These are phyloP conservation scores for Mycena sanguinolenta DNA, from an alignment of 768 basidiomycete genomes.

Conservation along the genomic window DNA sequence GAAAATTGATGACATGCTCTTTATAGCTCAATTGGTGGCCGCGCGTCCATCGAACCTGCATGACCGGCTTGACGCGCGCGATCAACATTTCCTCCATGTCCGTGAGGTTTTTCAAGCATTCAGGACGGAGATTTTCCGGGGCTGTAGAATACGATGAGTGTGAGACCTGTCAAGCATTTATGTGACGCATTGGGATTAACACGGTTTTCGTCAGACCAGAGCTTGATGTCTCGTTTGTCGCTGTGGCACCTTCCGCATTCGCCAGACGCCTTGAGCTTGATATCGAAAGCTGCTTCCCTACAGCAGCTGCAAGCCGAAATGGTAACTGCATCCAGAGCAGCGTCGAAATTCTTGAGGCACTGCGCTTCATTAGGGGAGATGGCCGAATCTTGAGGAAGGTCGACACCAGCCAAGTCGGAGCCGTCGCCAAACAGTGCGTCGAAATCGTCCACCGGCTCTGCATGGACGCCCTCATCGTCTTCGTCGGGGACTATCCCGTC, in stretches of 20 bases:
- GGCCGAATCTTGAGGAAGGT: slow-evolving; percentile 10
- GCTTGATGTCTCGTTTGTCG: neutral
- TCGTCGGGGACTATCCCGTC: neutral
- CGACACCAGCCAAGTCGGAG: neutral
- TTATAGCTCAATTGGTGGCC: slow-evolving; percentile 32
- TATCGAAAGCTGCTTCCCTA: slow-evolving; percentile 8
- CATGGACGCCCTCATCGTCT: slow-evolving; percentile 15
- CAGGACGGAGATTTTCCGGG: neutral
- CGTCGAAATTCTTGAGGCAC: neutral
- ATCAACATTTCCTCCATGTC: slow-evolving; percentile 32
- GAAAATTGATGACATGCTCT: slow-evolving; percentile 30
- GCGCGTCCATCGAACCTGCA: slow-evolving; percentile 33
- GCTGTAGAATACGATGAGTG: neutral
- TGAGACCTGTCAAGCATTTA: neutral
- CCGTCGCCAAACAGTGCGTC: slow-evolving; percentile 5
- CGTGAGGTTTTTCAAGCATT: slow-evolving; percentile 19
- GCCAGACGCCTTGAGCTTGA: neutral
- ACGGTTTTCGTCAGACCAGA: slow-evolving; percentile 17
- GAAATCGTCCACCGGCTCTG: slow-evolving; percentile 8
- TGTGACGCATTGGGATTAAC: slow-evolving; percentile 10
- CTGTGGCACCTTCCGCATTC: neutral
- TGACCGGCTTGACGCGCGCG: slow-evolving; percentile 28
- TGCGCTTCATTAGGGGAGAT: neutral
- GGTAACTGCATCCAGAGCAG: neutral
- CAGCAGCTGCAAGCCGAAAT: neutral